Percentiles rank a stretch among this genome's conserved stretches.
These are phyloP conservation scores for Stagonosporopsis cucurbitacearum DNA, from an alignment of 2,329 filamentous ascomycete genomes.

Conservation along the genomic window DNA sequence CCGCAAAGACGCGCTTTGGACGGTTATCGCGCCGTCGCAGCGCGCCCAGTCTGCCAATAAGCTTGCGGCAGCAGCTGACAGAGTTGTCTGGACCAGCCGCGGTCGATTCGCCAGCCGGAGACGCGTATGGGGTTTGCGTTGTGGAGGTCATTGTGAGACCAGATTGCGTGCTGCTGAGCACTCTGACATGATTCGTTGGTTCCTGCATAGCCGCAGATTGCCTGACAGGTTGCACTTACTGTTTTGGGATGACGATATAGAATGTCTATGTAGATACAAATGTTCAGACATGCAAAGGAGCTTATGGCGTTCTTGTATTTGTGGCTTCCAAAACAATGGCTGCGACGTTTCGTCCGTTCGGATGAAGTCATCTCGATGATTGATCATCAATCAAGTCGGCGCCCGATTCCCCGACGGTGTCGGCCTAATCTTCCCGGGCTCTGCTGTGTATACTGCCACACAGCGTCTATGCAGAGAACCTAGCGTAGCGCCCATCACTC, in stretches of 20 bases:
- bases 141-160: conserved; percentile 30
- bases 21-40: conserved; percentile 11
- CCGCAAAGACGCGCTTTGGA: conserved; percentile 23
- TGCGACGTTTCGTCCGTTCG: conserved; percentile 8
- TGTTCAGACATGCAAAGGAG: background rate
- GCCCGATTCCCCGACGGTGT: conserved; percentile 8
- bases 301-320: background rate
- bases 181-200: conserved; percentile 28
- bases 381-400: conserved; percentile 11
- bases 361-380: conserved; percentile 12
- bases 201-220: conserved; percentile 16
- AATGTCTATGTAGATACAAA: background rate
- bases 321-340: background rate
- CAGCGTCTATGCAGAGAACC: background rate
- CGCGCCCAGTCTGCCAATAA: conserved; percentile 20
- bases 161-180: conserved; percentile 40
- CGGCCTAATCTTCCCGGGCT: background rate
- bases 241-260: conserved; percentile 2
- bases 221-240: conserved; percentile 13
- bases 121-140: conserved; percentile 15
- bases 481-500: background rate
- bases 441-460: no score
- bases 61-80: conserved; percentile 15
- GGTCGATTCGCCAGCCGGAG: conserved; percentile 7
- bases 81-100: conserved; percentile 10